Evolutionary conservation across 371 early-diverging fungal species (phyloP), one percentile per base, ranked within the genome.

Genomic region (Umbelopsis sp.): DNA sequence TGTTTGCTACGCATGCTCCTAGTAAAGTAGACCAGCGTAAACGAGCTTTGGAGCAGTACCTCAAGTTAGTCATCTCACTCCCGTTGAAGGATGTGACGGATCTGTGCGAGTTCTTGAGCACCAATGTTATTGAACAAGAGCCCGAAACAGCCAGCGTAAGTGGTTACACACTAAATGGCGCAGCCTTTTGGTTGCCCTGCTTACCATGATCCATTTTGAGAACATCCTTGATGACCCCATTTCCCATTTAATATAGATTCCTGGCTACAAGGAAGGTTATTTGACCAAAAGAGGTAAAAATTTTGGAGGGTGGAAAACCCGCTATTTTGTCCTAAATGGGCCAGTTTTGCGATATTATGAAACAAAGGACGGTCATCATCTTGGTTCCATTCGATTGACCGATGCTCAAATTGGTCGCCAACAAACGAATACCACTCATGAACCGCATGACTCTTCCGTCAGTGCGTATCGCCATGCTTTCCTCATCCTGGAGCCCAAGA

Each of bases 261-360:
- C 70, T 29, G 74, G 72, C 14, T 70, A 70, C 50, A 93, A 91
- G 69, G 94, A 93, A 78, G 96, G 96, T 0, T 92, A 89, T 69
- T 78, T 95, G 57, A 87, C 89, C 50, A 95, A 95, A 74, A 86
- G 90, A 76, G 95, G 94, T 44, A 93, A 93, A 74, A 92, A 89
- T 77, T 93, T 93, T 88, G 94, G 94, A 52, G 92, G 92, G 16
- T 93, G 96, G 92, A 95, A 95, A 75, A 82, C 88, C 32, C 84
- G 95, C 52, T 95, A 89, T 78, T 96, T 93, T 79, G 85, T 88
- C 24, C 79, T 91, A 50, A 82, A 84, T 62, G 81, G 80, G 32
- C 81, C 82, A 2, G 70, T 87, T 9, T 76, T 95, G 44, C 91
- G 93, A 67, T 95, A 93, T 72, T 91, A 85, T 72, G 94, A 94